A percentile compares a stretch with the other conserved stretches of the same genome.
These are phyloP conservation scores for Solanum clarkiae DNA, from an alignment of 257 asterid genomes.

Conservation along the genomic window DNA sequence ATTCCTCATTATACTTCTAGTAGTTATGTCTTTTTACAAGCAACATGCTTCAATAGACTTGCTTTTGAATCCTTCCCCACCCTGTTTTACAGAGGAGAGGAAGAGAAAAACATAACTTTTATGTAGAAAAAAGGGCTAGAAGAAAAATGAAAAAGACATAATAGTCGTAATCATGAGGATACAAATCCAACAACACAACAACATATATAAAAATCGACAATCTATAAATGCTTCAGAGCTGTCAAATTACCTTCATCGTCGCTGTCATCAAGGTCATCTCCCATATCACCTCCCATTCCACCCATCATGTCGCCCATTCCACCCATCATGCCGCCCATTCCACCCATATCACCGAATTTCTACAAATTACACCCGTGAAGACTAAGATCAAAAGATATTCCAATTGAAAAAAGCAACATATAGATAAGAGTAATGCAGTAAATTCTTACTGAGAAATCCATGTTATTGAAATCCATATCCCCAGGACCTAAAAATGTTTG, in stretches of 20 bases:
- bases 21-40: neutral
- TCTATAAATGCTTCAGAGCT: neutral
- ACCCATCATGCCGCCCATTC: slow-evolving; percentile 13
- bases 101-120: neutral
- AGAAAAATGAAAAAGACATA: neutral
- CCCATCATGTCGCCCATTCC: slow-evolving; percentile 10
- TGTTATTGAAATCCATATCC: slow-evolving; percentile 69
- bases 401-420: neutral
- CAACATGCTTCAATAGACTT: neutral
- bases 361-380: slow-evolving; percentile 10
- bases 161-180: neutral
- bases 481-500: slow-evolving; percentile 41
- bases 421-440: neutral
- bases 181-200: neutral
- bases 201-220: neutral
- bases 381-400: slow-evolving; percentile 4
- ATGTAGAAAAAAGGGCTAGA: neutral
- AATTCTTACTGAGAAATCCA: slow-evolving; percentile 82
- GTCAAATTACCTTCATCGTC: slow-evolving; percentile 70
- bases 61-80: neutral
- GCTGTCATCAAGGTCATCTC: slow-evolving; percentile 66
- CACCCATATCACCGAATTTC: slow-evolving; percentile 62
- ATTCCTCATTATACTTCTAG: neutral
- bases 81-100: neutral
- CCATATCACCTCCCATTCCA: slow-evolving; percentile 22